Base-by-base conservation (phyloP, 371 early-diverging fungal species). In the Mucor plumbeus region DNA sequence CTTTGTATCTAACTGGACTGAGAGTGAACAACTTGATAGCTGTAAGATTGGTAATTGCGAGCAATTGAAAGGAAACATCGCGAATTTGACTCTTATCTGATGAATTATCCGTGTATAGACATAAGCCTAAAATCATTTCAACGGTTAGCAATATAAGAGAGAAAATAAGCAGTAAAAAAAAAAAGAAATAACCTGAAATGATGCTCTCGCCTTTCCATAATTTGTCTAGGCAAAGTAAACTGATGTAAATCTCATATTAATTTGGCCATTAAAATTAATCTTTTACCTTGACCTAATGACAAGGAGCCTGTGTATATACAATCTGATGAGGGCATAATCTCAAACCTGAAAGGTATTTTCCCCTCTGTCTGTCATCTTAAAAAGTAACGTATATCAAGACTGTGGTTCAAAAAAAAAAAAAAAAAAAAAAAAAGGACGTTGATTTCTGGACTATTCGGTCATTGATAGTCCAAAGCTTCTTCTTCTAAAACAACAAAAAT, bases 401-500 rank as follows among this genome's bases (percentile, higher is more conserved):
- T 53, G 53, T 53, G 53, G 53, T 53, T 39, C 33, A 36, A 39
- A 58, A 67, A 62, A n/a, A n/a, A n/a, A n/a, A n/a, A n/a, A n/a
- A n/a, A n/a, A 65, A 58, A 47, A 53, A 58, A 65, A 58, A 47
- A 53, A 58, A 61, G 13, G 41, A 48, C 39, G 55, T 54, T 35
- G 53, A 53, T 53, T 53, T 53, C 26, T 53, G 53, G 53, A 53
- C 53, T 53, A 26, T 11, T 53, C 53, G 17, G 17, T 53, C 38
- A 7, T 9, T 26, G 53, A 13, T 26, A 14, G 53, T 48, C 53
- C 4, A 53, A 13, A 21, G 13, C 53, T 21, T 53, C 41, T 61
- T 67, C 53, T 55, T 35, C 35, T 39, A 54, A 54, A 44, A 38
- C 47, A 21, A 6, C 26, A 31, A 10, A 55, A 35, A 79, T 79